Evolutionary conservation across 1,284 basidiomycete genomes (phyloP).

Genomic region (Abortiporus biennis): DNA sequence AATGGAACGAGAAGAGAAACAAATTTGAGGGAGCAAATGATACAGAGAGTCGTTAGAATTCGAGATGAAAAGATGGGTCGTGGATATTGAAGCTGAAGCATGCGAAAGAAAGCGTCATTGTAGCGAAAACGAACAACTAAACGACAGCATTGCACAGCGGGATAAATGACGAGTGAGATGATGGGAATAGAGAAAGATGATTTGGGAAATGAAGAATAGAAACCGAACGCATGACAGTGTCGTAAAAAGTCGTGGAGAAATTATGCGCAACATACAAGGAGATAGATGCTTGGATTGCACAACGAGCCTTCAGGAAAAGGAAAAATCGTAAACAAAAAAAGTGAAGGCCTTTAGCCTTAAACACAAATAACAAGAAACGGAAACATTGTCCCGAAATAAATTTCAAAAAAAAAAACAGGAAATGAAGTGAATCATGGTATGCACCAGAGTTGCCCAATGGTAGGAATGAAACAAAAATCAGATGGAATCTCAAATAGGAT

Average conservation of each 20-base stretch:
- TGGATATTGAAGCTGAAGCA: background rate
- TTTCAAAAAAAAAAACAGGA: too few species aligned
- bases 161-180: background rate
- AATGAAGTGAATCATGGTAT: too few species aligned
- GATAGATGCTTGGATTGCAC: too few species aligned
- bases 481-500: conserved; percentile 35
- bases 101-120: background rate
- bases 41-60: background rate
- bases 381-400: conserved; percentile 41
- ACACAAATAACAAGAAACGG: conserved; percentile 39
- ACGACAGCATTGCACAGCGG: background rate
- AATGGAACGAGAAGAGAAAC: background rate
- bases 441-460: too few species aligned
- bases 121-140: too few species aligned
- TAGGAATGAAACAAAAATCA: conserved; percentile 50
- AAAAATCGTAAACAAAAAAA: too few species aligned
- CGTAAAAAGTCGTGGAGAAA: background rate
- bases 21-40: background rate
- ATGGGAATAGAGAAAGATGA: too few species aligned
- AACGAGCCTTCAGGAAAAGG: too few species aligned
- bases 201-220: too few species aligned
- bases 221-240: too few species aligned
- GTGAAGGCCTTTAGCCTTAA: too few species aligned
- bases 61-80: background rate
- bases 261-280: background rate